These are phyloP conservation scores for Paramecium caudatum DNA, from an alignment of 73 alveolate genomes.

Conservation along the genomic window DNA sequence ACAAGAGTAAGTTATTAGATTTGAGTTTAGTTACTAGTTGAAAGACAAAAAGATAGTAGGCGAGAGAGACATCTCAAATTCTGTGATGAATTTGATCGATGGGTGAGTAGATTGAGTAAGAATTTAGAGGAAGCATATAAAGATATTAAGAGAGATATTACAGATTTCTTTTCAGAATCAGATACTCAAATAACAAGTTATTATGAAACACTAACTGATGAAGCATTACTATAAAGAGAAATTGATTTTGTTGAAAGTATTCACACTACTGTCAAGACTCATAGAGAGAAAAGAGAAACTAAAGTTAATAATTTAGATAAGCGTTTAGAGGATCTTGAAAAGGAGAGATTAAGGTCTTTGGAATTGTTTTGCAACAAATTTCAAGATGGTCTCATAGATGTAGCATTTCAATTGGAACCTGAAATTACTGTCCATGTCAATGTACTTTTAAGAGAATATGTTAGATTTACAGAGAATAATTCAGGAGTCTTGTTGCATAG, in stretches of 20 bases:
- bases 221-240: conserved; percentile 69
- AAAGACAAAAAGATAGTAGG: conserved; percentile 58
- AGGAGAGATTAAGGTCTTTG: conserved; percentile 68
- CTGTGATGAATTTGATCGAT: conserved; percentile 72
- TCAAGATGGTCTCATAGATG: conserved; percentile 62
- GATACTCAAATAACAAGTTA: conserved; percentile 65
- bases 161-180: conserved; percentile 63
- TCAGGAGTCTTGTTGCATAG: conserved; percentile 32
- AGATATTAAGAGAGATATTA: conserved; percentile 75
- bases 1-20: conserved; percentile 55
- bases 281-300: conserved; percentile 68
- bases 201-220: conserved; percentile 70
- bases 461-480: conserved; percentile 68
- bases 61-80: conserved; percentile 68
- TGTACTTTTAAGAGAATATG: not conserved
- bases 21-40: conserved; percentile 41
- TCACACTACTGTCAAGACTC: conserved; percentile 27
- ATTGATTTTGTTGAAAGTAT: conserved; percentile 71
- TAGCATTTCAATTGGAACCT: conserved; percentile 76
- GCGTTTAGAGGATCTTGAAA: conserved; percentile 70
- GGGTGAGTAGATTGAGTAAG: conserved; percentile 63
- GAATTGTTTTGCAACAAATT: conserved; percentile 73
- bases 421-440: conserved; percentile 59
- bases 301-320: conserved; percentile 70
- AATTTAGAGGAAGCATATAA: conserved; percentile 74